These are phyloP conservation scores for Mycena indigotica DNA, from an alignment of 768 basidiomycete genomes.

Conservation along the genomic window DNA sequence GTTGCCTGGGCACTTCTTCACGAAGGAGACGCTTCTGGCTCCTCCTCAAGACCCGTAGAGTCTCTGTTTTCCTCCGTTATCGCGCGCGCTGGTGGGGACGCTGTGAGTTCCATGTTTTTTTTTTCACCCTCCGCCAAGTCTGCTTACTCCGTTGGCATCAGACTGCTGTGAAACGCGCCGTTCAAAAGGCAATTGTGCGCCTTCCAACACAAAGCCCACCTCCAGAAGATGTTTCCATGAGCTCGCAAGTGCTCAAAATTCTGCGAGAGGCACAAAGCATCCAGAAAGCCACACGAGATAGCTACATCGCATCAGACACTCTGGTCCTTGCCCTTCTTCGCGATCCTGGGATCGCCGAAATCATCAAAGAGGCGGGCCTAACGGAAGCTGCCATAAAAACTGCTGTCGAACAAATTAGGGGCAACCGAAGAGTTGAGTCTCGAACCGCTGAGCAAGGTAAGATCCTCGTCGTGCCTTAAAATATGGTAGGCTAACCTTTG, in stretches of 20 bases:
- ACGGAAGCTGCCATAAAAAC: constrained; percentile 73
- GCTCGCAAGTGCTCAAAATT: constrained; percentile 58
- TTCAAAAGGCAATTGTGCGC: constrained; percentile 79
- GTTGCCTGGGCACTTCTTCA: constrained; percentile 80
- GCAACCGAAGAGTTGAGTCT: constrained; percentile 83
- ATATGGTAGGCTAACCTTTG: neutral
- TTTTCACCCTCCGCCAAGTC: neutral
- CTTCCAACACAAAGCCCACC: constrained; percentile 83
- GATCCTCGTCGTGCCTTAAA: neutral
- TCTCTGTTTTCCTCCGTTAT: constrained; percentile 80
- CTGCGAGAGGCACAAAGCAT: constrained; percentile 75
- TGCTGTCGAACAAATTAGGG: constrained; percentile 77
- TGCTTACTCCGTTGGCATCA: constrained; percentile 28
- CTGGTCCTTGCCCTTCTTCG: constrained; percentile 83
- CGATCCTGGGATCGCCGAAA: constrained; percentile 61
- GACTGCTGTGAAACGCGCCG: constrained; percentile 62
- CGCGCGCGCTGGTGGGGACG: constrained; percentile 83
- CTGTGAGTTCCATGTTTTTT: constrained; percentile 65
- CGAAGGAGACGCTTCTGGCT: constrained; percentile 49
- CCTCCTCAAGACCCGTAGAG: constrained; percentile 31
- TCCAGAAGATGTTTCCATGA: constrained; percentile 76
- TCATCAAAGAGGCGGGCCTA: constrained; percentile 78
- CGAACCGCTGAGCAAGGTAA: constrained; percentile 77
- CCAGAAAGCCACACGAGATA: constrained; percentile 86
- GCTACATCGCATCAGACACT: constrained; percentile 93